These are phyloP conservation scores for Stachybotrys echinatus DNA, from an alignment of 2,329 filamentous ascomycete species.

Conservation along the genomic window DNA sequence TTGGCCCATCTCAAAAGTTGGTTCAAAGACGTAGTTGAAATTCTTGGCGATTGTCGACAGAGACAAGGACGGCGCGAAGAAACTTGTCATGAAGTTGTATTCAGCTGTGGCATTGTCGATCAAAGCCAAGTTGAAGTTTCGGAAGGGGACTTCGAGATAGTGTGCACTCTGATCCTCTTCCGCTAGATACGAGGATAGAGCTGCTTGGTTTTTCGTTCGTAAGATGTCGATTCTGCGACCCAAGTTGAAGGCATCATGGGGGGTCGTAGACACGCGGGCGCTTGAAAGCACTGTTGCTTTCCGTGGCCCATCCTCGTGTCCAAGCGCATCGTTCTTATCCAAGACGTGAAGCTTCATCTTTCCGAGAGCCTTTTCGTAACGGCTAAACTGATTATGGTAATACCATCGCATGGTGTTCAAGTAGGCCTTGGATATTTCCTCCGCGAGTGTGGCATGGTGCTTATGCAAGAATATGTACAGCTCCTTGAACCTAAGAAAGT, in stretches of 20 bases:
- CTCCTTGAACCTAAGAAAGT: constrained; percentile 83
- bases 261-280: constrained; percentile 40
- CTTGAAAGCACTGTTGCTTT: constrained; percentile 55
- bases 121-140: constrained; percentile 89
- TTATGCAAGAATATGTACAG: constrained; percentile 79
- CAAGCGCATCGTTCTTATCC: constrained; percentile 79
- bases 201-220: constrained; percentile 65
- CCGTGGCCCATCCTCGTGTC: constrained; percentile 67
- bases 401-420: constrained; percentile 99
- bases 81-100: constrained; percentile 87
- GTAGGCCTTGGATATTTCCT: constrained; percentile 89
- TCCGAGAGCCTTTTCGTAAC: constrained; percentile 78
- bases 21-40: constrained; percentile 84
- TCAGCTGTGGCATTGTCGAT: constrained; percentile 93
- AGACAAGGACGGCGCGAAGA: constrained; percentile 75
- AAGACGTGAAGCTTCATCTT: constrained; percentile 79
- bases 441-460: constrained; percentile 76
- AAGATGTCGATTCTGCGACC: constrained; percentile 82
- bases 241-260: constrained; percentile 84
- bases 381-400: constrained; percentile 83
- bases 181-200: constrained; percentile 81
- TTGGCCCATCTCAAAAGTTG: constrained; percentile 81
- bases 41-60: constrained; percentile 75
- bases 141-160: constrained; percentile 85
- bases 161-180: constrained; percentile 85